Conservation (phyloP, 2,329 filamentous ascomycete genomes). For the Xylariaceae sp. region DNA sequence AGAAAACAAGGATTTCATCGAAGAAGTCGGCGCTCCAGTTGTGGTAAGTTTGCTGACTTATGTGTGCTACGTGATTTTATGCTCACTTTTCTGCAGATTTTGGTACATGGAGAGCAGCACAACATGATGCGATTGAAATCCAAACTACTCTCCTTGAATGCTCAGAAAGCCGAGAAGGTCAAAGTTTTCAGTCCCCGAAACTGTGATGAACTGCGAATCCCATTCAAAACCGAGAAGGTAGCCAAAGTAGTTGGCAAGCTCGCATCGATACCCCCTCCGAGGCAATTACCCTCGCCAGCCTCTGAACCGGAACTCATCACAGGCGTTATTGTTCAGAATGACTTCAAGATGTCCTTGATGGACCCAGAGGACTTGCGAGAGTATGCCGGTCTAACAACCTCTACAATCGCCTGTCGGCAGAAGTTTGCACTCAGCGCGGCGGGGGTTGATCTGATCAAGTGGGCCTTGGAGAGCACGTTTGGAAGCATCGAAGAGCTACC, state of each 20-base stretch:
- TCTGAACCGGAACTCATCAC: conserved; percentile 59
- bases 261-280: conserved; percentile 72
- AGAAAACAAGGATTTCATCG: conserved; percentile 95
- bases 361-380: conserved; percentile 92
- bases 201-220: conserved; percentile 90
- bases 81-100: conserved; percentile 56
- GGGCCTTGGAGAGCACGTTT: conserved; percentile 93
- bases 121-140: conserved; percentile 98
- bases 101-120: conserved; percentile 94
- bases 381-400: conserved; percentile 95
- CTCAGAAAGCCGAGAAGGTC: conserved; percentile 72
- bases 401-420: conserved; percentile 89
- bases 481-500: conserved; percentile 72
- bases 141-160: conserved; percentile 87
- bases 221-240: conserved; percentile 91
- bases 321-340: conserved; percentile 92
- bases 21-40: conserved; percentile 85
- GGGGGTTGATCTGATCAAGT: conserved; percentile 84
- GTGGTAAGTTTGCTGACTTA: conserved; percentile 62
- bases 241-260: conserved; percentile 95
- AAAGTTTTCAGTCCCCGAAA: conserved; percentile 94
- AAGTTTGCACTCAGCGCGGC: conserved; percentile 83
- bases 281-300: conserved; percentile 29
- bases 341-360: conserved; percentile 97
- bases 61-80: neutral